Evolutionary conservation across 345 rosid species (phyloP), one percentile per base, ranked within the genome.

Genomic region (Populus simonii): DNA sequence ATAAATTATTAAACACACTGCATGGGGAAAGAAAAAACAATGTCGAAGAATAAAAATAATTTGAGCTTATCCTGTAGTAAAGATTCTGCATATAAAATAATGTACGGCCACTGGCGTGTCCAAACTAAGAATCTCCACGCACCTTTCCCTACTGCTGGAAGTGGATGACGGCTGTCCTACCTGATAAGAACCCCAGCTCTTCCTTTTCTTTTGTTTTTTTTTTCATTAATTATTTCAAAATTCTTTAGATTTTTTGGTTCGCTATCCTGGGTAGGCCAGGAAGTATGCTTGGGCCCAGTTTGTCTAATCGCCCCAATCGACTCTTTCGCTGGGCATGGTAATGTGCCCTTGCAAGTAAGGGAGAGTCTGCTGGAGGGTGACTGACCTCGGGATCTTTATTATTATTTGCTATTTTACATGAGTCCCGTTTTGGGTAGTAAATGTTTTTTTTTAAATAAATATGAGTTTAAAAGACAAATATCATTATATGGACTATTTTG

Each of bases 141-240:
- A 27, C 57, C 57, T n/a, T 39, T 27, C 17, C 33, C 47, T 39
- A 8, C 15, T 39, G 7, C 22, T 15, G 1, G 47, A 2, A 13
- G 51, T n/a, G 72, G 51, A 47, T 47, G 51, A 47, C 51, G 51
- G 57, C 25, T 45, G 35, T 43, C 73, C 55, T 69, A 69, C 72
- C 33, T 41, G 47, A 69, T 18, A 36, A 3, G 33, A 25, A 25
- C 66, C 69, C 41, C 20, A 0, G 31, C 69, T 20, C 17, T 27
- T 22, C 17, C 13, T n/a, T 61, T 23, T 23, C 12, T 20, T 61
- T 61, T 61, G 33, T 9, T 6, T 66, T 66, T 66, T 66, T 66
- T 15, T 18, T 7, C 2, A 27, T 15, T 5, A 3, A 18, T 53
- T 18, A 6, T 53, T 20, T 16, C 0, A 51, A 51, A 47, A 47